These are phyloP conservation scores for Ophiostoma tasmaniense DNA, from an alignment of 2,329 filamentous ascomycete species.

Conservation along the genomic window DNA sequence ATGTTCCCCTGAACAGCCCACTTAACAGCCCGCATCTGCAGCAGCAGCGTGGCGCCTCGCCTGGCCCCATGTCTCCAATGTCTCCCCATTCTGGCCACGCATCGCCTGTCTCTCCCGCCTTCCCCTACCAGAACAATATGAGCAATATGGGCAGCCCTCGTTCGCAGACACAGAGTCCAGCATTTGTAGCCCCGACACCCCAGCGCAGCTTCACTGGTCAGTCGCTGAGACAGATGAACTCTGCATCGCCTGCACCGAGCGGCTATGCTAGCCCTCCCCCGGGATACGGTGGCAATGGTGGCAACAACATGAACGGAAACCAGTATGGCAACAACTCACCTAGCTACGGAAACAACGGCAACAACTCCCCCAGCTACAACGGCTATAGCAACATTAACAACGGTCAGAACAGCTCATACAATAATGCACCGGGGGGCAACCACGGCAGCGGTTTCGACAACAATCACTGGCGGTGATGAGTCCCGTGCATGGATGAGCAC, in stretches of 20 bases:
- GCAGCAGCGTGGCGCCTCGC: not conserved
- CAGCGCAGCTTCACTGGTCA: slow-evolving; percentile 19
- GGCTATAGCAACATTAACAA: slow-evolving; percentile 8
- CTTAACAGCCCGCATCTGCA: slow-evolving; percentile 8
- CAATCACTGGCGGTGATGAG: slow-evolving; percentile 14
- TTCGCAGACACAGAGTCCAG: slow-evolving; percentile 16
- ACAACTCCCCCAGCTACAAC: slow-evolving; percentile 3
- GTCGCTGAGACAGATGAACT: not conserved
- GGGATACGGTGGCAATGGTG: not conserved
- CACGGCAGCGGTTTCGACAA: slow-evolving; percentile 7
- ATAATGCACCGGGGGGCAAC: not conserved
- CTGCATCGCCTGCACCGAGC: not conserved
- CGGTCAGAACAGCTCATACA: slow-evolving; percentile 7
- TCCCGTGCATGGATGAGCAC: not conserved
- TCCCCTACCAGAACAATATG: not conserved
- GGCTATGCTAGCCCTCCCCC: not conserved
- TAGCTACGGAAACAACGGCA: not conserved
- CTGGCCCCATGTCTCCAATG: slow-evolving; percentile 5
- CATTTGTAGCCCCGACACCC: slow-evolving; percentile 6
- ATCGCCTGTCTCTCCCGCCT: slow-evolving; percentile 10
- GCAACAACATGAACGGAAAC: not conserved
- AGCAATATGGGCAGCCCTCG: not conserved
- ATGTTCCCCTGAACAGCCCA: slow-evolving; percentile 18
- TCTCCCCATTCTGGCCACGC: not conserved
- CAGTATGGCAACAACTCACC: not conserved